Base-by-base conservation (phyloP, 306 rosid genomes). In the Rosa lucieae region DNA sequence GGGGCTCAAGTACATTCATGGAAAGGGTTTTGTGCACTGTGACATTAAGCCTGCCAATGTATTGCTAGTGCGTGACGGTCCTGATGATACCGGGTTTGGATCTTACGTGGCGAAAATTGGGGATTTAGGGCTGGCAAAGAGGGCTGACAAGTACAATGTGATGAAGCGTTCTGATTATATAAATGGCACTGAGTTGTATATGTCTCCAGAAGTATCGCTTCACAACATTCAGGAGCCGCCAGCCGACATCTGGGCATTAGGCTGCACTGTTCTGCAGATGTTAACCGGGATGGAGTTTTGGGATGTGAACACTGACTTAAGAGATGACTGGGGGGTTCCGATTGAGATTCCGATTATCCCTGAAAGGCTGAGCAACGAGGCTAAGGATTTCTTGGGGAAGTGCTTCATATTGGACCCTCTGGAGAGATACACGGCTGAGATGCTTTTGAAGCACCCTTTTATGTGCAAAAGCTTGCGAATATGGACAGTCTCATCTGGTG, bases 211-310 rank as follows among this genome's bases (percentile, higher is more conserved):
- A 29, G 18, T 47, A 4, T 23, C 26, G 21, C 4, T 1, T 6
- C 1, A 40, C 4, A 0, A 8, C 5, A n/a, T 67, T 12, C 80
- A 81, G 43, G 79, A 81, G 29, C 72, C 70, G 76, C 61, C 79
- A 0, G 37, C 76, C 0, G 80, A 81, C 4, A 68, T 81, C 2
- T 81, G 84, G 84, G 79, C 84, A 1, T 44, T 81, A 2, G 84
- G 80, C 0, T 81, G 84, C 62, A 29, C 56, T 0, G 76, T 75
- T 17, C 29, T 81, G 2, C 6, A 68, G 37, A 55, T 75, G 75
- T 5, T 81, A 23, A 70, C 70, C 9, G 76, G 80, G 29, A 67
- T 0, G 32, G 58, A 6, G n/a, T 66, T 7, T 3, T 74, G 75
- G 79, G 59, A 73, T 6, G 53, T 63, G 10, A 18, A 3, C 10